Evolutionary conservation across 441 rosid species (phyloP).

Genomic region (Pelargonium fulgidum): DNA sequence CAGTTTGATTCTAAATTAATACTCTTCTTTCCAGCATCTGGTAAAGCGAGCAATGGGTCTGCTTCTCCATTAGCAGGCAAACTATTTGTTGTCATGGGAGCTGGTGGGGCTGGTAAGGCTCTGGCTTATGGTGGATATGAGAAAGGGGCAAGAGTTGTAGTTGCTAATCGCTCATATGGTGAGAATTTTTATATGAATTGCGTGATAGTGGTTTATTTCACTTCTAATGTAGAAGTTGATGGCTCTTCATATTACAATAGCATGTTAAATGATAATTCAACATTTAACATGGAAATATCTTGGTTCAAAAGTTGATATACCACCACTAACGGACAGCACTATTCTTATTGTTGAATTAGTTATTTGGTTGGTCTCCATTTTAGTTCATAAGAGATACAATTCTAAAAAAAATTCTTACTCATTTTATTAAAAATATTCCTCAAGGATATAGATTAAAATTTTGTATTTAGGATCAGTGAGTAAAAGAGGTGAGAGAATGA

Average conservation of each 20-base stretch:
- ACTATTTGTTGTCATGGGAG: conserved; percentile 67
- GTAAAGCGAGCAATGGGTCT: conserved; percentile 24
- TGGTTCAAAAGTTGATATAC: no score
- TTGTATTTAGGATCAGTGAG: no score
- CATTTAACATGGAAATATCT: no score
- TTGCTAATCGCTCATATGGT: conserved; percentile 67
- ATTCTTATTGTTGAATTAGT: no score
- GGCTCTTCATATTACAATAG: neutral
- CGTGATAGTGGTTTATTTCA: neutral
- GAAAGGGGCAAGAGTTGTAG: conserved; percentile 58
- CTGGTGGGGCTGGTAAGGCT: conserved; percentile 85
- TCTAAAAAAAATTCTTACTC: no score
- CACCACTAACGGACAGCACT: no score
- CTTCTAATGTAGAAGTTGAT: neutral
- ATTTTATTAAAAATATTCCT: no score
- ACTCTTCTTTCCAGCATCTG: conserved; percentile 29
- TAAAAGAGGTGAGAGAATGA: no score
- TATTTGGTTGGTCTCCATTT: no score
- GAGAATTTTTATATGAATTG: conserved; percentile 17
- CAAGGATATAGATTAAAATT: no score
- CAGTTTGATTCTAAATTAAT: conserved; percentile 5
- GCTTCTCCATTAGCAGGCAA: conserved; percentile 56
- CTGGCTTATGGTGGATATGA: conserved; percentile 72
- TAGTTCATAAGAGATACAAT: no score
- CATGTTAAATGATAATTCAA: no score